These are phyloP conservation scores for Solanum dulcamara DNA, from an alignment of 257 asterid genomes.

Conservation along the genomic window DNA sequence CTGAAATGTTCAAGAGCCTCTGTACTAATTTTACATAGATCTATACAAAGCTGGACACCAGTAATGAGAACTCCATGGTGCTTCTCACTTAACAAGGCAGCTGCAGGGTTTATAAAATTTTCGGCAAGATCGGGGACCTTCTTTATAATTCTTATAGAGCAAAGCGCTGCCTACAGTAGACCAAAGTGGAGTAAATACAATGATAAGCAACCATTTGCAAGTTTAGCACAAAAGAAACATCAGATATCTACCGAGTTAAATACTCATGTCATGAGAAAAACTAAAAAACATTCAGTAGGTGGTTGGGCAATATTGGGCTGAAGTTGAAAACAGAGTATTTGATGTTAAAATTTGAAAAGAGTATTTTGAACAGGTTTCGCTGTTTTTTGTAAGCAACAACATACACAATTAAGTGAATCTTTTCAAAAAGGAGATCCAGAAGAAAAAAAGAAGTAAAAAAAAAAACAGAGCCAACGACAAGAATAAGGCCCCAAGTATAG, in stretches of 20 bases:
- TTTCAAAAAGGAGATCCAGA: background rate
- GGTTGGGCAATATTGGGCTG: background rate
- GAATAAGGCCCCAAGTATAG: background rate
- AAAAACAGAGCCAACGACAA: background rate
- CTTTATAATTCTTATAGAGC: conserved; percentile 86
- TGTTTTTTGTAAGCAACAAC: background rate
- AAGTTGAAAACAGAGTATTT: background rate
- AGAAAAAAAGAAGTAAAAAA: background rate
- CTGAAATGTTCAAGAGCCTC: conserved; percentile 88
- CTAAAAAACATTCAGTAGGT: background rate
- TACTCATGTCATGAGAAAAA: background rate
- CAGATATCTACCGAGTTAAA: background rate
- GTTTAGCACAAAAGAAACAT: background rate
- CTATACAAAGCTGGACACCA: conserved; percentile 84
- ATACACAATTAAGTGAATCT: background rate
- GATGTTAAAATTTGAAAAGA: background rate
- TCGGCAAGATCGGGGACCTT: conserved; percentile 98
- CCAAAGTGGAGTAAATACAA: conserved; percentile 6
- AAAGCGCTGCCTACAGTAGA: conserved; percentile 75
- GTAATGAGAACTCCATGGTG: conserved; percentile 95
- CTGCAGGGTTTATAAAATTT: conserved; percentile 71
- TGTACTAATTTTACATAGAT: conserved; percentile 70
- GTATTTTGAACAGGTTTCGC: background rate
- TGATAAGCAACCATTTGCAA: background rate
- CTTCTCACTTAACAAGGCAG: conserved; percentile 80